Evolutionary conservation across 305 asterid species (phyloP).

Genomic region (Rubia tinctorum): DNA sequence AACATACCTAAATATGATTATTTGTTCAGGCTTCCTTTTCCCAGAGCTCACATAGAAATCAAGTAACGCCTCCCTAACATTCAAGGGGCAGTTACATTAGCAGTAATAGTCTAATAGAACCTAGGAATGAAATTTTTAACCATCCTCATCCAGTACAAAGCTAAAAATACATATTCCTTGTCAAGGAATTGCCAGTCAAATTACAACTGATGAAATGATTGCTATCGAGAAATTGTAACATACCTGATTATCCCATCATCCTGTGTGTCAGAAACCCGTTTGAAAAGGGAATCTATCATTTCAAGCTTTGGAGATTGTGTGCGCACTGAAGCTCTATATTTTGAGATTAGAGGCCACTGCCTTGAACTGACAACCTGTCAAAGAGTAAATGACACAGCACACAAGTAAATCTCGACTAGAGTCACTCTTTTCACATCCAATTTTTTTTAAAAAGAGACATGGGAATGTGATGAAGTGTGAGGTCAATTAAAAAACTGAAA

Average conservation of each 20-base stretch:
- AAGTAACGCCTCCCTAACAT: conserved; percentile 33
- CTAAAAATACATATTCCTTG: background rate
- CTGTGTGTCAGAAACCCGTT: conserved; percentile 22
- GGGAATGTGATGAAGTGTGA: too few relatives aligned
- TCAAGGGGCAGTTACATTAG: background rate
- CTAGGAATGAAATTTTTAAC: too few relatives aligned
- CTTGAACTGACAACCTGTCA: conserved; percentile 32
- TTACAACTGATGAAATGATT: background rate
- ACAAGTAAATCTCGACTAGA: background rate
- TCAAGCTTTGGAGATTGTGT: conserved; percentile 32
- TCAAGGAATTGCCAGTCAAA: background rate
- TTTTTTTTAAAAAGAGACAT: too few relatives aligned
- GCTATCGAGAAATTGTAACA: background rate
- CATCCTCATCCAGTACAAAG: background rate
- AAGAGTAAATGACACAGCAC: background rate
- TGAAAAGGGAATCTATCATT: conserved; percentile 29
- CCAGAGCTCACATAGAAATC: conserved; percentile 42
- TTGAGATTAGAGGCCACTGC: conserved; percentile 28
- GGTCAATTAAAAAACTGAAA: too few relatives aligned
- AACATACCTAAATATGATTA: conserved; percentile 35
- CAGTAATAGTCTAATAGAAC: background rate
- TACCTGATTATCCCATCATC: conserved; percentile 34
- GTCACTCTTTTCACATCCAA: too few relatives aligned
- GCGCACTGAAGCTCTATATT: conserved; percentile 30
- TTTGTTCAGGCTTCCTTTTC: conserved; percentile 41